Conservation (phyloP, 164 flowering plant genomes). For the Warburgia ugandensis region DNA sequence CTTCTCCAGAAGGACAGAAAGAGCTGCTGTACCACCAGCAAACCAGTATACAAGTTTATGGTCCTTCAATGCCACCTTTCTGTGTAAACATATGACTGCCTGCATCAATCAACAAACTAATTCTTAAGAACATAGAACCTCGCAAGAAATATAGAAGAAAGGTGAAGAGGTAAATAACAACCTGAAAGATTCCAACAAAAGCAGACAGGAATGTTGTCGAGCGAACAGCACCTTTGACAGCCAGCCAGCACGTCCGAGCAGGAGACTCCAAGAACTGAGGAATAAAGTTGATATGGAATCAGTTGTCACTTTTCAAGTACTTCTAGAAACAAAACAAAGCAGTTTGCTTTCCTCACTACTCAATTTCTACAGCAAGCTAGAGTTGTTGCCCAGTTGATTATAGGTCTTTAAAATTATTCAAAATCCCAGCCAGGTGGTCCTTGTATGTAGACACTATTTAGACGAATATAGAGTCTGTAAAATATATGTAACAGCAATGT, state of each 20-base stretch:
- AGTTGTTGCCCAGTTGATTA: background rate
- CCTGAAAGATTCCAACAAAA: conserved; percentile 97
- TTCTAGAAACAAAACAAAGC: background rate
- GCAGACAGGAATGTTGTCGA: conserved; percentile 90
- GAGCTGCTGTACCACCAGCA: conserved; percentile 80
- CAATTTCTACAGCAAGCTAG: background rate
- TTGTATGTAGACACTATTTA: no score
- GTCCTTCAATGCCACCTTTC: conserved; percentile 78
- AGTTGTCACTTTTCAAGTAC: background rate
- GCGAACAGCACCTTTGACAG: conserved; percentile 77
- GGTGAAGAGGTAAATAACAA: conserved; percentile 12
- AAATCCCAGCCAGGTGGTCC: no score
- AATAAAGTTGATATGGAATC: conserved; percentile 2
- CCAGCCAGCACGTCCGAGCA: conserved; percentile 65
- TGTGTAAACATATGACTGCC: conserved; percentile 88
- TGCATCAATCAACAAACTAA: conserved; percentile 22
- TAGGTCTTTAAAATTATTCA: no score
- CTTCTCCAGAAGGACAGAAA: conserved; percentile 88
- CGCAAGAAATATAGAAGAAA: conserved; percentile 1
- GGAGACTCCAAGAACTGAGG: conserved; percentile 82
- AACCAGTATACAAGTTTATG: conserved; percentile 93
- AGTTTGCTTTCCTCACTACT: background rate
- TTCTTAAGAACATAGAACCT: background rate
- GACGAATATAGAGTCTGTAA: no score
- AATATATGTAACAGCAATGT: no score